A percentile compares a stretch with the other conserved stretches of the same genome.
phyloP scores from a whole-genome alignment of 768 basidiomycete genomes.

The Lenzites betulinus region DNA sequence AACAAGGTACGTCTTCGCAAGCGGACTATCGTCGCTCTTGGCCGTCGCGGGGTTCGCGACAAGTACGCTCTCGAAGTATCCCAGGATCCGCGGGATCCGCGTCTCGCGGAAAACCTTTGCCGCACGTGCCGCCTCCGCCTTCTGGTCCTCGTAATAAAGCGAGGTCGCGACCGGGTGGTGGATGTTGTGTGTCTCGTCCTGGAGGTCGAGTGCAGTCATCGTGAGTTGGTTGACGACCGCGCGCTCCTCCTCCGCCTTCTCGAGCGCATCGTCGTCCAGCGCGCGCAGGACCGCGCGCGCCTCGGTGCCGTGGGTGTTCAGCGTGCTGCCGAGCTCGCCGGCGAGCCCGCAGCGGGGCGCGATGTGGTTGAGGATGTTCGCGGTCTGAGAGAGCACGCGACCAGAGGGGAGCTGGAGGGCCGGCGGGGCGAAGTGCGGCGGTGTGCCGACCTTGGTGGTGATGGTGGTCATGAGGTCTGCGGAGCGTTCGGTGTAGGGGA shows the following conservation, averaged over 20 bases:
- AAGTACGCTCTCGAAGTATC: conserved; percentile 39
- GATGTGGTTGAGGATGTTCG: conserved; percentile 40
- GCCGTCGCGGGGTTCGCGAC: conserved; percentile 28
- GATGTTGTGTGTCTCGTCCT: conserved; percentile 37
- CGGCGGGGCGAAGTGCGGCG: conserved; percentile 45
- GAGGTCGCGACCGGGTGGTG: conserved; percentile 40
- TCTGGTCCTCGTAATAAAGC: conserved; percentile 46
- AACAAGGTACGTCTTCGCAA: conserved; percentile 30
- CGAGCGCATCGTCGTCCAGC: conserved; percentile 30
- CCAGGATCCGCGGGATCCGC: conserved; percentile 45
- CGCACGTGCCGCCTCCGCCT: conserved; percentile 35
- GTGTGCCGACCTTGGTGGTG: conserved; percentile 23
- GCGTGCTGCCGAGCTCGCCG: conserved; percentile 23
- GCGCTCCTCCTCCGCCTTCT: conserved; percentile 34
- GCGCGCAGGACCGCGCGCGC: conserved; percentile 6
- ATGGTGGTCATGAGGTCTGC: conserved; percentile 22
- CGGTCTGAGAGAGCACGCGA: conserved; percentile 37
- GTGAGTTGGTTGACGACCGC: conserved; percentile 41
- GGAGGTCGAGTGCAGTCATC: conserved; percentile 38
- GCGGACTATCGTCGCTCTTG: not conserved
- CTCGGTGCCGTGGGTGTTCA: conserved; percentile 8
- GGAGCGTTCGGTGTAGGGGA: conserved; percentile 35
- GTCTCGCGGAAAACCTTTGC: conserved; percentile 38
- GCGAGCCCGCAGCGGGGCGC: conserved; percentile 38
- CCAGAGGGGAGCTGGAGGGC: conserved; percentile 37